Percentiles rank a stretch among this genome's conserved stretches.
These are phyloP conservation scores for Phaeosphaeriaceae sp. DNA, from an alignment of 2,329 filamentous ascomycete genomes.

Conservation along the genomic window DNA sequence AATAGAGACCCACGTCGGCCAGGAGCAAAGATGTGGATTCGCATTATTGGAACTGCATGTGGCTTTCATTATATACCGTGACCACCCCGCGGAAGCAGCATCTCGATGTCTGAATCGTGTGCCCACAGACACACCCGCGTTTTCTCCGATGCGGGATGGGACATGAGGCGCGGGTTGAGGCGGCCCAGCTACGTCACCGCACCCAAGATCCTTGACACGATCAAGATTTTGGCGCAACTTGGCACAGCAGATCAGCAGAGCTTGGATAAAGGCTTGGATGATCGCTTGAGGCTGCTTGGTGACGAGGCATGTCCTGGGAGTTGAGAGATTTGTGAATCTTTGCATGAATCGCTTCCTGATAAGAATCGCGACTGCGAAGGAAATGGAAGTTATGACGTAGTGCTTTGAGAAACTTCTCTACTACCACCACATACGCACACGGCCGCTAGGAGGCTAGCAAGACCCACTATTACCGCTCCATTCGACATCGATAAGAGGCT, in stretches of 20 bases:
- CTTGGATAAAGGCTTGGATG: constrained; percentile 13
- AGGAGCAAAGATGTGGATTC: not conserved
- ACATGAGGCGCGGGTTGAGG: constrained; percentile 5
- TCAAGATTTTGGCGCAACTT: constrained; percentile 19
- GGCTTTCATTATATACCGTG: not conserved
- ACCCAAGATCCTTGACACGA: constrained; percentile 1
- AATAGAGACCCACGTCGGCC: not conserved
- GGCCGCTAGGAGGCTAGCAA: constrained; percentile 11
- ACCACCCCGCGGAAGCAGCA: not conserved
- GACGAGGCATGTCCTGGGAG: not conserved
- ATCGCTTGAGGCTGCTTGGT: not conserved
- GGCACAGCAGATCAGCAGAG: constrained; percentile 17
- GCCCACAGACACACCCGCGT: not conserved
- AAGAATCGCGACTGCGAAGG: not conserved
- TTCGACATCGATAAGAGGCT: constrained; percentile 17
- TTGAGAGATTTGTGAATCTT: not conserved
- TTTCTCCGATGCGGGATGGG: not conserved
- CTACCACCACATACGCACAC: constrained; percentile 8
- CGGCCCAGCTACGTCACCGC: constrained; percentile 15
- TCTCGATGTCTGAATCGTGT: not conserved
- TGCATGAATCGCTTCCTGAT: not conserved
- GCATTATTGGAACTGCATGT: not conserved
- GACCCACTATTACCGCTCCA: constrained; percentile 20
- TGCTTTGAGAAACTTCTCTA: not conserved
- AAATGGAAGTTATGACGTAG: constrained; percentile 1